These are phyloP conservation scores for Pseudogymnoascus sp. DNA, from an alignment of 2,329 filamentous ascomycete species.

Conservation along the genomic window DNA sequence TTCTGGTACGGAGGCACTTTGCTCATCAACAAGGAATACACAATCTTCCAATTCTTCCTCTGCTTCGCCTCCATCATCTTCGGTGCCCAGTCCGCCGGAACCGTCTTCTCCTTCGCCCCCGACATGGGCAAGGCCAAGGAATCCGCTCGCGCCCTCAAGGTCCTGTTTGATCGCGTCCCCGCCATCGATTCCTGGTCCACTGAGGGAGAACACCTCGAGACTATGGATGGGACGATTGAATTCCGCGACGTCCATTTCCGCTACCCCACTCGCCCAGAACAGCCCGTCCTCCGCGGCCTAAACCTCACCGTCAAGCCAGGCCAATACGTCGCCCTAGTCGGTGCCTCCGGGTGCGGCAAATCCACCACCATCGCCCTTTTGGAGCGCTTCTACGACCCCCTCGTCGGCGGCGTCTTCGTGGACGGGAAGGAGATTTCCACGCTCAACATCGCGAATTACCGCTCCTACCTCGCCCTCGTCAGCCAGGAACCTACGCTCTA, in stretches of 20 bases:
- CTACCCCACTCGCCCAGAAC: constrained; percentile 84
- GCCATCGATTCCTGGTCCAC: constrained; percentile 74
- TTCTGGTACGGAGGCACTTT: constrained; percentile 89
- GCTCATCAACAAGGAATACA: constrained; percentile 64
- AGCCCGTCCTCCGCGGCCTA: constrained; percentile 83
- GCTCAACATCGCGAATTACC: constrained; percentile 80
- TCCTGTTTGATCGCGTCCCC: constrained; percentile 75
- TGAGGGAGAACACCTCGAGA: constrained; percentile 55
- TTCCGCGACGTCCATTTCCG: constrained; percentile 91
- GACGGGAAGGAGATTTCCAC: constrained; percentile 76
- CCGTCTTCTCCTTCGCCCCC: constrained; percentile 80
- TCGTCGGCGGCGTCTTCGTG: constrained; percentile 70
- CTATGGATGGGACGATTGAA: constrained; percentile 71
- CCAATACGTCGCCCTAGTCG: constrained; percentile 82
- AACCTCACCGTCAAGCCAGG: constrained; percentile 68
- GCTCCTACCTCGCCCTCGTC: constrained; percentile 76
- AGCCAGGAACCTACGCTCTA: constrained; percentile 93
- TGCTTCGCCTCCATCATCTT: constrained; percentile 86
- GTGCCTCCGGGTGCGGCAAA: constrained; percentile 92
- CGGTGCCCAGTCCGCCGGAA: constrained; percentile 83
- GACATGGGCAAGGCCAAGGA: constrained; percentile 91
- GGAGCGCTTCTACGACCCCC: constrained; percentile 90
- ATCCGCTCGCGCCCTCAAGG: constrained; percentile 72
- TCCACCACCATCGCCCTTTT: constrained; percentile 86
- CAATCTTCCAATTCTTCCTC: constrained; percentile 83